These are phyloP conservation scores for Pleurotus djamor DNA, from an alignment of 768 basidiomycete genomes.

Conservation along the genomic window DNA sequence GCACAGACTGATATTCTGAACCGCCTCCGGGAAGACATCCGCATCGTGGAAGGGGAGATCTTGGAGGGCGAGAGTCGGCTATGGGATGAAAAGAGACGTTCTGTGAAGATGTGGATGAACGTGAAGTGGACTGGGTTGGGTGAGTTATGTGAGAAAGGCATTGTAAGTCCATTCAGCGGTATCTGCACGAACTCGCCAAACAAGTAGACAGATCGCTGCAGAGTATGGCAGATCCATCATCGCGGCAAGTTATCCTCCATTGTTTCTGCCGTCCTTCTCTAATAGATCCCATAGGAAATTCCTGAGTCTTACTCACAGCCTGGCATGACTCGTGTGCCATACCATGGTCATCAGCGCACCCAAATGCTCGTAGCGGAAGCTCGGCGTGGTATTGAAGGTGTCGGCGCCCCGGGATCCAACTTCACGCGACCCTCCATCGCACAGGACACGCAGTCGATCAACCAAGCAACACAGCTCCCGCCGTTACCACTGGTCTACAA, in stretches of 20 bases:
- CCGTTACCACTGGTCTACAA: neutral
- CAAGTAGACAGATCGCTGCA: slow-evolving; percentile 40
- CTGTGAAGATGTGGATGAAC: slow-evolving; percentile 68
- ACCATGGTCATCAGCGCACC: slow-evolving; percentile 64
- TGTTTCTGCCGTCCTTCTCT: neutral
- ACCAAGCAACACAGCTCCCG: neutral
- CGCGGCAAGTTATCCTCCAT: slow-evolving; percentile 24
- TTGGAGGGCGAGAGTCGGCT: slow-evolving; percentile 77
- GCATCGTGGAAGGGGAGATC: slow-evolving; percentile 77
- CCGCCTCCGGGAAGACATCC: slow-evolving; percentile 73
- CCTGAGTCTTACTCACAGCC: slow-evolving; percentile 80
- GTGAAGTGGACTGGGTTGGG: slow-evolving; percentile 86
- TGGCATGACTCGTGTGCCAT: slow-evolving; percentile 72
- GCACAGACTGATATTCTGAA: slow-evolving; percentile 74
- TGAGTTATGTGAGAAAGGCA: slow-evolving; percentile 84
- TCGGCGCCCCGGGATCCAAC: slow-evolving; percentile 20
- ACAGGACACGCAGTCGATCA: neutral
- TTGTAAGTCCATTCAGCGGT: slow-evolving; percentile 27
- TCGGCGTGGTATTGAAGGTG: slow-evolving; percentile 48
- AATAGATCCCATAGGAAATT: slow-evolving; percentile 56
- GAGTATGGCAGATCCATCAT: slow-evolving; percentile 54
- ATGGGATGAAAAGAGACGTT: slow-evolving; percentile 79
- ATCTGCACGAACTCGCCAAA: neutral
- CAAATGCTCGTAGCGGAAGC: slow-evolving; percentile 65
- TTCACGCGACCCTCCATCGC: neutral